Conservation (phyloP, 139 green algal species). For the Volvox reticuliferus region DNA sequence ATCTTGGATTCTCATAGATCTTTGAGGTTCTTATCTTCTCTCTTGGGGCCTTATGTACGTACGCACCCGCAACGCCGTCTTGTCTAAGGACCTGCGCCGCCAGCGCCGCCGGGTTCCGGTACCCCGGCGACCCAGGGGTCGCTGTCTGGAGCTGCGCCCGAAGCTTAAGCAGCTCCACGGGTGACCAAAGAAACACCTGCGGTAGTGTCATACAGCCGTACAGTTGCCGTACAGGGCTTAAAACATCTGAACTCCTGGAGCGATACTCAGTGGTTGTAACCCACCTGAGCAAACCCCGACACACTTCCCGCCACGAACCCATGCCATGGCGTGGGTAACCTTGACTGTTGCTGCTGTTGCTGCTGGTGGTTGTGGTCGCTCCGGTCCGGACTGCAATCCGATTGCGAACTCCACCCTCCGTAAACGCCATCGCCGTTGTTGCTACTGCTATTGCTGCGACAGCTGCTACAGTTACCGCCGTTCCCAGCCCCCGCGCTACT, state of each 20-base stretch:
- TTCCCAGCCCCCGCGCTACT: no score
- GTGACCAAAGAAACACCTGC: conserved; percentile 58
- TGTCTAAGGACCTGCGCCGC: conserved; percentile 55
- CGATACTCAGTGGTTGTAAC: no score
- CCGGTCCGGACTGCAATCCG: no score
- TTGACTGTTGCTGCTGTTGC: neutral
- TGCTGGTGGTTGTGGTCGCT: neutral
- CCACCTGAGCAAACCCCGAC: conserved; percentile 42
- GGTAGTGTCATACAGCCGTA: no score
- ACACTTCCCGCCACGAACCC: conserved; percentile 50
- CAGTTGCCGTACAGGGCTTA: no score
- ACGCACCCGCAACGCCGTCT: conserved; percentile 66
- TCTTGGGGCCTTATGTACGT: no score
- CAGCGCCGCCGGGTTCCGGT: conserved; percentile 65
- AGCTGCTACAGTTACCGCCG: neutral
- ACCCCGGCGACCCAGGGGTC: conserved; percentile 57
- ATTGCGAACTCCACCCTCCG: neutral
- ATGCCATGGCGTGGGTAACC: conserved; percentile 45
- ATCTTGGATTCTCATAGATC: no score
- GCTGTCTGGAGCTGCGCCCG: conserved; percentile 77
- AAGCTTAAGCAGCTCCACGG: conserved; percentile 85
- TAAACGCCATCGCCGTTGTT: neutral
- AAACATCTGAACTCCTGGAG: no score
- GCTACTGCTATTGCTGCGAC: neutral
- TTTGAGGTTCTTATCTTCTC: no score